Conservation (phyloP, 108 stramenopile genomes). For the Cyclotella sp. region DNA sequence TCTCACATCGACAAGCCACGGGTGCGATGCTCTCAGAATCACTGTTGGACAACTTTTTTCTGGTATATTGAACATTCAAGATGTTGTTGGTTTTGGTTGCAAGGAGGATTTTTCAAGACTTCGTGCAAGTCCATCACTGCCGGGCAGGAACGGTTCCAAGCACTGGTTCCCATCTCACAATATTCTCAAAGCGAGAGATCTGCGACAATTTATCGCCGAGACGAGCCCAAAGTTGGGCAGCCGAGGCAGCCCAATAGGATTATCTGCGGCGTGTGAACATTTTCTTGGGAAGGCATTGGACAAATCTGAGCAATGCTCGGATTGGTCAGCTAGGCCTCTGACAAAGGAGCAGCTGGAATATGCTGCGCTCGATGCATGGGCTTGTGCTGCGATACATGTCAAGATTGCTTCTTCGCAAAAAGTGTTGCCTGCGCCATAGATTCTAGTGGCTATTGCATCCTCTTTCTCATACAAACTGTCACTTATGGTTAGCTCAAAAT, state of each 20-base stretch:
- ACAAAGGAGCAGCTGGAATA: constrained; percentile 69
- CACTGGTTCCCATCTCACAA: constrained; percentile 52
- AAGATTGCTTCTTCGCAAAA: constrained; percentile 24
- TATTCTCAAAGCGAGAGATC: constrained; percentile 39
- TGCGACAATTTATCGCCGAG: constrained; percentile 53
- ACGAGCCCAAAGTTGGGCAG: constrained; percentile 42
- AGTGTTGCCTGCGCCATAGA: constrained; percentile 3
- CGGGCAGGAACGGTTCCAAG: constrained; percentile 1
- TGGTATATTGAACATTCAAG: constrained; percentile 26
- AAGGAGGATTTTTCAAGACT: constrained; percentile 73
- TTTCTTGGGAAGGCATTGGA: constrained; percentile 78
- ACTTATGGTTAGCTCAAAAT: too few species aligned
- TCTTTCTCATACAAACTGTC: too few species aligned
- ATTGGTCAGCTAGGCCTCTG: constrained; percentile 69
- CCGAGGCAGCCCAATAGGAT: constrained; percentile 46
- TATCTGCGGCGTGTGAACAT: constrained; percentile 61
- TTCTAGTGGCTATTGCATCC: not conserved
- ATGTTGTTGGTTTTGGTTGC: constrained; percentile 73
- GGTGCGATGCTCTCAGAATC: constrained; percentile 56
- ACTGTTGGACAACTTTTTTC: constrained; percentile 67
- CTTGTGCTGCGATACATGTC: constrained; percentile 66
- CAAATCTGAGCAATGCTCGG: constrained; percentile 77
- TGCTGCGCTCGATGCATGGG: constrained; percentile 81
- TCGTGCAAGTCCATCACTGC: constrained; percentile 51
- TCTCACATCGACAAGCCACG: constrained; percentile 58